These are phyloP conservation scores for Microbotryum intermedium DNA, from an alignment of 1,284 basidiomycete genomes.

Conservation along the genomic window DNA sequence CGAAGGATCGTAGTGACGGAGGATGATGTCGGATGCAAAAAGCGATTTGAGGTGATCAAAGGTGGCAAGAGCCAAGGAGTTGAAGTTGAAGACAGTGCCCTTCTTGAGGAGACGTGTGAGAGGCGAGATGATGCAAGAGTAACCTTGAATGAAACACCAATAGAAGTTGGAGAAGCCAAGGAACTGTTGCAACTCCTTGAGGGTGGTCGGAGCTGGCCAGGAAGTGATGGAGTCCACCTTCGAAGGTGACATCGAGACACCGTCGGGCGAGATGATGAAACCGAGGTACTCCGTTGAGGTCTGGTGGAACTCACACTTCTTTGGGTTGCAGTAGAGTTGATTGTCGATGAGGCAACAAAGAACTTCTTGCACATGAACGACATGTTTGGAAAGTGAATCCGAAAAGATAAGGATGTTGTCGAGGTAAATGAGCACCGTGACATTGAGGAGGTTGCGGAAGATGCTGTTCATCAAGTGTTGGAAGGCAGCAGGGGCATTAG, in stretches of 20 bases:
- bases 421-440: constrained; percentile 36
- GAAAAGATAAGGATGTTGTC: constrained; percentile 42
- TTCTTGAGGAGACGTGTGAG: constrained; percentile 34
- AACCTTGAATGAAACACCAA: constrained; percentile 43
- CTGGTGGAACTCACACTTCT: constrained; percentile 16
- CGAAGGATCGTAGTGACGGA: constrained; percentile 40
- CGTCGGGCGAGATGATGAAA: constrained; percentile 38
- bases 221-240: constrained; percentile 42
- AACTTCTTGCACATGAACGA: constrained; percentile 37
- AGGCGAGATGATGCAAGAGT: constrained; percentile 38
- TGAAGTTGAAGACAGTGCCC: constrained; percentile 31
- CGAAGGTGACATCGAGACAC: constrained; percentile 42
- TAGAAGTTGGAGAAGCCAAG: constrained; percentile 44
- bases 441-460: constrained; percentile 35
- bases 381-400: constrained; percentile 41
- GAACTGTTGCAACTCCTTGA: constrained; percentile 38
- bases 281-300: constrained; percentile 43
- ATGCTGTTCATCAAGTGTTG: constrained; percentile 37
- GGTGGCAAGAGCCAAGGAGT: background rate
- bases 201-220: too few species aligned
- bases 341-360: constrained; percentile 36
- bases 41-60: constrained; percentile 42
- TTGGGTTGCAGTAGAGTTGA: constrained; percentile 1
- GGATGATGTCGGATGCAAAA: constrained; percentile 38
- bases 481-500: constrained; percentile 42